Evolutionary conservation across 2,329 filamentous ascomycete species (phyloP).

Genomic region (Xylaria hypoxylon): DNA sequence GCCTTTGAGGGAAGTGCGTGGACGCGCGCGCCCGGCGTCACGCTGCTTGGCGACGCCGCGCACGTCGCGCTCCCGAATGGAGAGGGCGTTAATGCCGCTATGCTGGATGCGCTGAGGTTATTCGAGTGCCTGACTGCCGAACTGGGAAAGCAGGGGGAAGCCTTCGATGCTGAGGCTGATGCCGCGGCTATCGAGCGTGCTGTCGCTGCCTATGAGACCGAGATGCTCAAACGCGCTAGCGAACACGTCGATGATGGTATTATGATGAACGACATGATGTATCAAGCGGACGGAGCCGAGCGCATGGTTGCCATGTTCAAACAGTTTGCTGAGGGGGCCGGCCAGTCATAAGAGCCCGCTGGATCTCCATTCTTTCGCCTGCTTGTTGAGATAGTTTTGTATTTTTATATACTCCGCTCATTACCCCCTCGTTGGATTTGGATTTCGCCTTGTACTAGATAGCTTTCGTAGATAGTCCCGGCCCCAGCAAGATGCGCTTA

Average conservation of each 20-base stretch:
- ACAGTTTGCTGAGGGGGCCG: not conserved
- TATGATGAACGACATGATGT: constrained; percentile 27
- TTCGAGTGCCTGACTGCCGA: constrained; percentile 27
- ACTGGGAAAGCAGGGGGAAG: not conserved
- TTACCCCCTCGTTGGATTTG: not conserved
- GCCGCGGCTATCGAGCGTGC: constrained; percentile 31
- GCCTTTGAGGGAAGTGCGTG: constrained; percentile 24
- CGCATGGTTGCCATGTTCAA: constrained; percentile 32
- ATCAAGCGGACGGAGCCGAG: constrained; percentile 24
- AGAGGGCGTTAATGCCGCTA: constrained; percentile 35
- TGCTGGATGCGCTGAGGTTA: constrained; percentile 35
- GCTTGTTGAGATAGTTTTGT: not conserved
- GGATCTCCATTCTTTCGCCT: not conserved
- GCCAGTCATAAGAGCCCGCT: not conserved
- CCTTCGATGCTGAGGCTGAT: constrained; percentile 9
- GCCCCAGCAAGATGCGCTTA: not conserved
- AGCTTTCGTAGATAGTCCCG: not conserved
- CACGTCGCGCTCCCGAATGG: constrained; percentile 34
- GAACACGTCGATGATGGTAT: constrained; percentile 31
- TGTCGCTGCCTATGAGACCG: constrained; percentile 26
- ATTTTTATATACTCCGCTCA: not conserved
- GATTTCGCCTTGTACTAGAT: constrained; percentile 1
- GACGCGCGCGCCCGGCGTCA: constrained; percentile 29
- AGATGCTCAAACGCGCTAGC: constrained; percentile 24
- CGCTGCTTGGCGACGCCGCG: constrained; percentile 37